These are phyloP conservation scores for Cyanodermella asteris DNA, from an alignment of 2,329 filamentous ascomycete species.

Conservation along the genomic window DNA sequence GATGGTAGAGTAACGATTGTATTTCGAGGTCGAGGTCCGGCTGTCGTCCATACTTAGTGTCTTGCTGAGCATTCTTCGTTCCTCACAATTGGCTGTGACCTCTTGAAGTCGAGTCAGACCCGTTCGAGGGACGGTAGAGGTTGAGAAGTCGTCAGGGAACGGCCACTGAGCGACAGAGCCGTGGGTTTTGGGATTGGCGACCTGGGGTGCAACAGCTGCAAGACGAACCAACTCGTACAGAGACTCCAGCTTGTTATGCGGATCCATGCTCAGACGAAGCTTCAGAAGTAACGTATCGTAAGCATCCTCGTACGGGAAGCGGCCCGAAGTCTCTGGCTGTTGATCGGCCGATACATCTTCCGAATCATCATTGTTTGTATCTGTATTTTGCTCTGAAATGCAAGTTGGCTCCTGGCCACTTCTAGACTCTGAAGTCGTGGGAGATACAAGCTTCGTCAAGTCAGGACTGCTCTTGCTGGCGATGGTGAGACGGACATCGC, in stretches of 20 bases:
- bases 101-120: slow-evolving; percentile 8
- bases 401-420: not conserved
- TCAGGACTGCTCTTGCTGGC: slow-evolving; percentile 14
- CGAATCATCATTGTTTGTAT: slow-evolving; percentile 22
- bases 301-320: slow-evolving; percentile 58
- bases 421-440: not conserved
- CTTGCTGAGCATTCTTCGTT: slow-evolving; percentile 7
- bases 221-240: slow-evolving; percentile 66
- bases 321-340: slow-evolving; percentile 12
- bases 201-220: slow-evolving; percentile 23
- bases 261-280: slow-evolving; percentile 78
- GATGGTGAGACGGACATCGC: slow-evolving; percentile 30
- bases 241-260: slow-evolving; percentile 63
- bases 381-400: slow-evolving; percentile 27
- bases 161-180: not conserved
- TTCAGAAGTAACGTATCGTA: slow-evolving; percentile 62
- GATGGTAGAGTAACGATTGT: not conserved
- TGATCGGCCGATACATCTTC: too few relatives aligned
- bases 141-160: not conserved
- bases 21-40: not conserved
- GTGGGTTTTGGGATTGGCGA: slow-evolving; percentile 1
- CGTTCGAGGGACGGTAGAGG: slow-evolving; percentile 4
- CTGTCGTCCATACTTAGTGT: slow-evolving; percentile 1
- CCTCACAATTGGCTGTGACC: slow-evolving; percentile 9
- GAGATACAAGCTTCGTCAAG: not conserved